Conservation (phyloP, 1,139 yeast species). For the Casaregolazyma lundiana region DNA sequence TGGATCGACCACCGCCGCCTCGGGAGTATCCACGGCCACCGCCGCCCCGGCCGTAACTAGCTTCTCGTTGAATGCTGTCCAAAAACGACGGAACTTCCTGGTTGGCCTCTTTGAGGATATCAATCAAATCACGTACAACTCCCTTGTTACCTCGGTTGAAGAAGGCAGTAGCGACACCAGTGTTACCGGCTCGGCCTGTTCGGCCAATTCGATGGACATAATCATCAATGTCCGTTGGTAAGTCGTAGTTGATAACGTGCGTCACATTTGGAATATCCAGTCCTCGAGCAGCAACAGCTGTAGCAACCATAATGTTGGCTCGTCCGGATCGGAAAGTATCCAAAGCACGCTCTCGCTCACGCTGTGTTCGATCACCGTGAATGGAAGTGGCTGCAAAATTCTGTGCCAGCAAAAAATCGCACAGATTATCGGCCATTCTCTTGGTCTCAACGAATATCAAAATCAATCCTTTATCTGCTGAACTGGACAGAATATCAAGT, state of each 20-base stretch:
- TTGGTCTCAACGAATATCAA: conserved; percentile 96
- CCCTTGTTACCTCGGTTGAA: conserved; percentile 94
- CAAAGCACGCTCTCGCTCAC: conserved; percentile 96
- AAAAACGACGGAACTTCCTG: conserved; percentile 95
- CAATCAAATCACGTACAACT: conserved; percentile 82
- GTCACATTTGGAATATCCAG: conserved; percentile 98
- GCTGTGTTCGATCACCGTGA: conserved; percentile 98
- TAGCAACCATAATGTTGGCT: conserved; percentile 92
- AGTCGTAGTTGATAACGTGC: conserved; percentile 93
- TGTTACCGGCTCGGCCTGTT: conserved; percentile 99
- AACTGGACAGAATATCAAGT: conserved; percentile 72
- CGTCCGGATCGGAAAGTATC: conserved; percentile 81
- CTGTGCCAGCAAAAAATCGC: conserved; percentile 85
- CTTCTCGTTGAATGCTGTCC: conserved; percentile 74
- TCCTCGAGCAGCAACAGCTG: conserved; percentile 99
- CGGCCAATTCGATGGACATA: conserved; percentile 99
- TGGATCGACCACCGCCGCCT: conserved; percentile 39
- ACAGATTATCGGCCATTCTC: conserved; percentile 95
- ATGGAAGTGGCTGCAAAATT: conserved; percentile 96
- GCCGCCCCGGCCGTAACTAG: conserved; percentile 56
- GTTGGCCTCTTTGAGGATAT: conserved; percentile 88
- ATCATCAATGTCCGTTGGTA: conserved; percentile 96
- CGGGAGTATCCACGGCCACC: conserved; percentile 56
- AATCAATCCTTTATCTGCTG: conserved; percentile 75
- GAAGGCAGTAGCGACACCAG: conserved; percentile 97